Base-by-base conservation (phyloP, 345 rosid species). In the Raphanus sativus region DNA sequence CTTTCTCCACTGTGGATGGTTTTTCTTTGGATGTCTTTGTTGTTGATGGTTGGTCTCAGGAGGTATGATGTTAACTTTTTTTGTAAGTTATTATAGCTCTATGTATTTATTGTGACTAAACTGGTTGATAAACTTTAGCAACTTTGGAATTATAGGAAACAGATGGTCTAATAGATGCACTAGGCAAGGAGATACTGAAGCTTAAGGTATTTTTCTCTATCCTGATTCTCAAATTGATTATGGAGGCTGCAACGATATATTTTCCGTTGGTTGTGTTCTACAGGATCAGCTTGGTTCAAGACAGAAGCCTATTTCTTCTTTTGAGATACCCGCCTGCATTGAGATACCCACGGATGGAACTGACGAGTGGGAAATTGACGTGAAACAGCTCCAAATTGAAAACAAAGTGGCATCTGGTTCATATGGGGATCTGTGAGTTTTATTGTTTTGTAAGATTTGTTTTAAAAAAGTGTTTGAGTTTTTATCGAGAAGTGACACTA, bases 311-410 rank as follows among this genome's bases (percentile, higher is more conserved):
- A 69, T 85, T 74, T 66, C 89, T 45, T 69, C 81, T 81, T 62
- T 78, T 75, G 80, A 85, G 82, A 78, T 84, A 78, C 90, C 89
- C n/a, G 83, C 82, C 70, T 82, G 85, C 84, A 84, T 95, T 72
- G 87, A 91, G 83, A 89, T 95, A 80, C 98, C 98, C 16, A 80
- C 84, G 5, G 98, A 92, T 85, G 98, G 89, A 73, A 86, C 88
- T 80, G 96, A 92, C 81, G 98, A 89, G 77, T 95, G 98, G 98
- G 99, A 92, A 88, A 92, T 91, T 78, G 96, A 89, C 81, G 61
- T 84, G 69, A 84, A 73, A 67, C 99, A 87, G 70, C 87, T 95
- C 78, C 86, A 84, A 83, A 66, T 87, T 71, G 96, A 83, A 77
- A 86, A 81, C 77, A 92, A 89, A 84, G 90, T 92, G 70, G 93